A percentile compares a stretch with the other conserved stretches of the same genome.
phyloP scores from a whole-genome alignment of 148 eudicot genomes.

The Nyssa sinensis region DNA sequence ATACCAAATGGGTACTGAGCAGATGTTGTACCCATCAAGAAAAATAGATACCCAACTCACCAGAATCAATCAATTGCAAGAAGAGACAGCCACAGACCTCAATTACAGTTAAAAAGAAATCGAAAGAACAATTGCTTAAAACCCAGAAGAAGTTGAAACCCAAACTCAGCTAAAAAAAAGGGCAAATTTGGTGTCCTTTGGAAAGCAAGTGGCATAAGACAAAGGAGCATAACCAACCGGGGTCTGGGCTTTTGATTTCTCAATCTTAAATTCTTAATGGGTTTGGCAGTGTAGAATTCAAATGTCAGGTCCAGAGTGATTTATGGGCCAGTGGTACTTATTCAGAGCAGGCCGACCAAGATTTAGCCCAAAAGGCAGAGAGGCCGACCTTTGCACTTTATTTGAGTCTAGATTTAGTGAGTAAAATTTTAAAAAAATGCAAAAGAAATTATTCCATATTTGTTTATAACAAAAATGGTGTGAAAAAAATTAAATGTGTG shows the following conservation, averaged over 20 bases:
- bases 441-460: too few relatives aligned
- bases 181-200: not conserved
- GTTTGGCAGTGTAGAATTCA: not conserved
- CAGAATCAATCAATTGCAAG: constrained; percentile 10
- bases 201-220: not conserved
- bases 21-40: constrained; percentile 33
- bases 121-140: not conserved
- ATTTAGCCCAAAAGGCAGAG: too few relatives aligned
- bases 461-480: too few relatives aligned
- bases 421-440: too few relatives aligned
- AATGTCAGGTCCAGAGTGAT: not conserved
- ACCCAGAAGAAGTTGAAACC: not conserved
- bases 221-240: not conserved
- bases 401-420: too few relatives aligned
- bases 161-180: not conserved
- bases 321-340: not conserved
- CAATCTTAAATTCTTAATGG: not conserved
- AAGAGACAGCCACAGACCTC: not conserved
- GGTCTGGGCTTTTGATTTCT: not conserved
- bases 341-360: too few relatives aligned
- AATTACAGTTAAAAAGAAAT: not conserved
- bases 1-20: constrained; percentile 33
- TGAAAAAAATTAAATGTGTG: too few relatives aligned
- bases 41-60: constrained; percentile 16
- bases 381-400: too few relatives aligned